Percentiles rank a stretch among this genome's conserved stretches.
Conservation (phyloP, 768 basidiomycete genomes). For the Pleurotus eryngii region DNA sequence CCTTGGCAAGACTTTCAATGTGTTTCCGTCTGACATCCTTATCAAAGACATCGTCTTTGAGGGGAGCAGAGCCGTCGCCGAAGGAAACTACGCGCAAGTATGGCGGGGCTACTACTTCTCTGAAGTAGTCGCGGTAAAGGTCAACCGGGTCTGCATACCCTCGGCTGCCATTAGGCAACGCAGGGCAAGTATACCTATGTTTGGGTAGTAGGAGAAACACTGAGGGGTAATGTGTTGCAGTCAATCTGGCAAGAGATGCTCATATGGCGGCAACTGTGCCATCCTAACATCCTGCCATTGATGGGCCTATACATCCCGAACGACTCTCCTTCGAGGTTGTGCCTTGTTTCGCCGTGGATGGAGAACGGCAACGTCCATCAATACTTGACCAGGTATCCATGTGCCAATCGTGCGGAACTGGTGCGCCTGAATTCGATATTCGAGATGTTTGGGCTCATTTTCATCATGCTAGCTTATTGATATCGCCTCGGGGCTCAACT, state of each 20-base stretch:
- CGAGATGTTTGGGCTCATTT: neutral
- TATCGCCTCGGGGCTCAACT: conserved; percentile 27
- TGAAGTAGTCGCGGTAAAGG: conserved; percentile 1
- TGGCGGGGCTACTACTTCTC: conserved; percentile 1
- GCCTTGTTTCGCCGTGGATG: conserved; percentile 38
- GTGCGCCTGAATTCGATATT: conserved; percentile 5
- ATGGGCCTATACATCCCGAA: conserved; percentile 27
- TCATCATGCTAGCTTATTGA: conserved; percentile 23
- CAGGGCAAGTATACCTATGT: neutral
- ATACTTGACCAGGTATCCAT: conserved; percentile 17
- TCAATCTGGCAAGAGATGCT: conserved; percentile 26
- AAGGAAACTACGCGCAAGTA: neutral
- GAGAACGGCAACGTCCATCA: conserved; percentile 30
- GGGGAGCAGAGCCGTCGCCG: neutral
- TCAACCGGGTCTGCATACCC: neutral
- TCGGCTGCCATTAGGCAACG: neutral
- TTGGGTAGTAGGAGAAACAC: neutral
- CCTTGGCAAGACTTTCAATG: conserved; percentile 1
- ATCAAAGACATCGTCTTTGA: neutral
- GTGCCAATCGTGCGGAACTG: conserved; percentile 12
- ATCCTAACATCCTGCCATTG: conserved; percentile 34
- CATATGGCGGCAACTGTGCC: conserved; percentile 26
- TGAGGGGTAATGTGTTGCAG: conserved; percentile 13
- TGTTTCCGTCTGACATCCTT: neutral
- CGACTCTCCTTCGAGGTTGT: conserved; percentile 24